Conservation (phyloP, 2,329 filamentous ascomycete genomes). For the Ilyonectria destructans region DNA sequence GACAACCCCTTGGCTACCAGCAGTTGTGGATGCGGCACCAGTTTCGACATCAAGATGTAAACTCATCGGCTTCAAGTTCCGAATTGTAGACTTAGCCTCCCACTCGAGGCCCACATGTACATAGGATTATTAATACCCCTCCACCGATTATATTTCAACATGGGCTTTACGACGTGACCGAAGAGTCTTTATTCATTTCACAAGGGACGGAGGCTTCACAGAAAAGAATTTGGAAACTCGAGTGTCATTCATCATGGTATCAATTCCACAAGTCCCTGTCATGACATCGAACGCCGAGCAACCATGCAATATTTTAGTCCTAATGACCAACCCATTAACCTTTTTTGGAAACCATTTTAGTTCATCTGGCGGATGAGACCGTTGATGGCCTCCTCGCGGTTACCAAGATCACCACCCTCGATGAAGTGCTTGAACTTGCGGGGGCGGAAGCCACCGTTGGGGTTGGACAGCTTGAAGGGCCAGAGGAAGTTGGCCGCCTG, state of each 20-base stretch:
- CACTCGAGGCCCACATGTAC: constrained; percentile 29
- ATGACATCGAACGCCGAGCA: constrained; percentile 61
- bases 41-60: constrained; percentile 90
- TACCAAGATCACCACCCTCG: constrained; percentile 98
- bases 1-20: constrained; percentile 94
- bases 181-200: constrained; percentile 12
- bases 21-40: constrained; percentile 97
- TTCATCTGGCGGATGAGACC: constrained; percentile 98
- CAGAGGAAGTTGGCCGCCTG: constrained; percentile 99
- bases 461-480: constrained; percentile 99
- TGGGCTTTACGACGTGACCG: background rate
- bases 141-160: constrained; percentile 21
- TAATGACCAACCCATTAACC: constrained; percentile 49
- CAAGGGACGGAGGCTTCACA: constrained; percentile 39
- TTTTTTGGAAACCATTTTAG: constrained; percentile 66
- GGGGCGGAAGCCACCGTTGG: constrained; percentile 94
- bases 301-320: constrained; percentile 56
- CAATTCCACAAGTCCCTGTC: constrained; percentile 58
- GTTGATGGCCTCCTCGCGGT: constrained; percentile 99
- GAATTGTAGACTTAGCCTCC: constrained; percentile 24
- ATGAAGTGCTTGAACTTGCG: constrained; percentile 99
- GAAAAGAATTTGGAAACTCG: constrained; percentile 52
- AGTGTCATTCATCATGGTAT: constrained; percentile 60
- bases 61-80: constrained; percentile 11
- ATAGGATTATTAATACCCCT: constrained; percentile 43